Base-by-base conservation (phyloP, 371 early-diverging fungal genomes). In the Mucor circinelloides region DNA sequence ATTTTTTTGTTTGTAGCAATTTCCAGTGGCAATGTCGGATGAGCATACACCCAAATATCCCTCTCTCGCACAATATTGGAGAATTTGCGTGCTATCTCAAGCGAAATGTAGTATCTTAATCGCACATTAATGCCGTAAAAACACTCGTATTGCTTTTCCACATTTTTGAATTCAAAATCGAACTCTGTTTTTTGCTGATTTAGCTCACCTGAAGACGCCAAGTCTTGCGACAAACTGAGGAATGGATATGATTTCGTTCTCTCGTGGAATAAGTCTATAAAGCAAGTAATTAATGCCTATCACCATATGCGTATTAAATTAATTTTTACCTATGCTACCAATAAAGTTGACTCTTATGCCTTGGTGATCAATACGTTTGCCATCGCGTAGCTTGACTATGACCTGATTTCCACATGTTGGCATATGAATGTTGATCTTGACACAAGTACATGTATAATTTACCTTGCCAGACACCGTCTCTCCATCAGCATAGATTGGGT, bases 311-410 rank as follows among this genome's bases (percentile, higher is more conserved):
- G 2, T 23, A 3, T 23, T 12, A 9, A n/a, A 50, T 50, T 50
- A 50, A 13, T n/a, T 1, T 23, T 68, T 84, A 90, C 93, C 93
- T 63, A 94, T 94, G 63, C 90, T 85, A 30, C 96, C 96, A n/a
- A 96, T 88, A 70, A 96, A 94, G 75, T 95, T 94, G 54, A 94
- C 90, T 63, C 94, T 95, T 65, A 97, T 95, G 36, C 97, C 97
- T 57, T 93, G 87, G 81, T 97, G 97, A 73, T 95, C 94, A 54
- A 96, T 72, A 64, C 84, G 87, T 76, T 93, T 94, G 28, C 93
- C 94, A 67, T 96, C 94, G 71, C 88, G 84, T 31, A 93, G 85
- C 28, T 93, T 87, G 40, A 97, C 82, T 28, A 86, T 87, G n/a
- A 95, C 91, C 32, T 67, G n/a, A 30, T 57, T n/a, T 42, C 31